These are phyloP conservation scores for Aspergillus bertholletiae DNA, from an alignment of 495 filamentous ascomycete genomes.

Conservation along the genomic window DNA sequence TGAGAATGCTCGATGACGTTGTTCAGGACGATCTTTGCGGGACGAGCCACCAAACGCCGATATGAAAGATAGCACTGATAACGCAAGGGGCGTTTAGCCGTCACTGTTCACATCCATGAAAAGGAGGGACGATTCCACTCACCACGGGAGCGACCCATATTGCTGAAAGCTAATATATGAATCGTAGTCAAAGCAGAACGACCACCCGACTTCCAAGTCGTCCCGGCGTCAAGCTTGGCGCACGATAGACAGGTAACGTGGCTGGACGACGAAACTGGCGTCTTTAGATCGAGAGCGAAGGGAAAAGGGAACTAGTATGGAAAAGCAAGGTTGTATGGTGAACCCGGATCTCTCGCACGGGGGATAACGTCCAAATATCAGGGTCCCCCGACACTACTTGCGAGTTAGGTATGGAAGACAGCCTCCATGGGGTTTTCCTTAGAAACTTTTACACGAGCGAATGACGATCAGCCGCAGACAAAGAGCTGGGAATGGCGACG, in stretches of 20 bases:
- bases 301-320: conserved; percentile 1
- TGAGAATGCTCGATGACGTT: conserved; percentile 29
- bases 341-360: conserved; percentile 16
- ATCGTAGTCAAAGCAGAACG: conserved; percentile 8
- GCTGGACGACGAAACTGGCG: neutral
- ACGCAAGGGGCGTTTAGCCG: conserved; percentile 29
- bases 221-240: neutral
- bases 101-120: neutral
- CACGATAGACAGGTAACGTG: neutral
- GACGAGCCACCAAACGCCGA: conserved; percentile 50
- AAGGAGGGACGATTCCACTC: conserved; percentile 20
- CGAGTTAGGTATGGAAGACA: conserved; percentile 7
- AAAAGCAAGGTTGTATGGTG: conserved; percentile 2
- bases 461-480: conserved; percentile 9
- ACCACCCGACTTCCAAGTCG: conserved; percentile 9
- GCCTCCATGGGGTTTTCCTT: conserved; percentile 12
- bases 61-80: conserved; percentile 61
- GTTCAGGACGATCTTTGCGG: conserved; percentile 24
- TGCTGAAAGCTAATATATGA: conserved; percentile 11
- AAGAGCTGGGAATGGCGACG: conserved; percentile 2
- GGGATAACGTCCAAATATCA: conserved; percentile 17
- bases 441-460: conserved; percentile 4
- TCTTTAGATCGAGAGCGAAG: neutral
- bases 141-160: conserved; percentile 45
- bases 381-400: conserved; percentile 13